A percentile compares a stretch with the other conserved stretches of the same genome.
These are phyloP conservation scores for Pochonia chlamydosporia DNA, from an alignment of 2,329 filamentous ascomycete genomes.

Conservation along the genomic window DNA sequence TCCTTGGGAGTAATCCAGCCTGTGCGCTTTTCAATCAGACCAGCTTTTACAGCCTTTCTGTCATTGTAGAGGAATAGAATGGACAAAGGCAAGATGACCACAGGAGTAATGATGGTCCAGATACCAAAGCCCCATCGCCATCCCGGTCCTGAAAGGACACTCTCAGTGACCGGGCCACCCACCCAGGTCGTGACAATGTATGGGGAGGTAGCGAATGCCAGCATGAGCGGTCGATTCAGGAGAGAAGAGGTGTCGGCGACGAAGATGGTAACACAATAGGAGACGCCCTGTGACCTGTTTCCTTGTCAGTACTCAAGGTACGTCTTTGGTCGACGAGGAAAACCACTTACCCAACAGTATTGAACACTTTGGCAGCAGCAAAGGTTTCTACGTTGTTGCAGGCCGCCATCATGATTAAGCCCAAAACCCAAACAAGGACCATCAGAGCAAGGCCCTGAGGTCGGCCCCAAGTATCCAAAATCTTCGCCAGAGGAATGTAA, in stretches of 20 bases:
- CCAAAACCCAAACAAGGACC: conserved; percentile 29
- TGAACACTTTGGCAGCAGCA: conserved; percentile 48
- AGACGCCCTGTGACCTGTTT: conserved; percentile 30
- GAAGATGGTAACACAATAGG: conserved; percentile 48
- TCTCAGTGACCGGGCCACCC: conserved; percentile 50
- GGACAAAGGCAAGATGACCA: conserved; percentile 52
- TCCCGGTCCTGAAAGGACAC: conserved; percentile 43
- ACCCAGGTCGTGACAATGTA: conserved; percentile 62
- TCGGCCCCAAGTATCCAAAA: conserved; percentile 62
- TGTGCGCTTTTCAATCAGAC: conserved; percentile 36
- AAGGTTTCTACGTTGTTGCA: conserved; percentile 45
- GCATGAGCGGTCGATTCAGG: conserved; percentile 59
- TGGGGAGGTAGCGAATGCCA: conserved; percentile 58
- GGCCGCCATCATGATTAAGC: conserved; percentile 51
- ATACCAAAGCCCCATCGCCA: conserved; percentile 66
- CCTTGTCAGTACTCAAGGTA: not conserved
- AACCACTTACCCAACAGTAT: conserved; percentile 51
- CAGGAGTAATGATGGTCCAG: conserved; percentile 57
- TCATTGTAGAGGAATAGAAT: conserved; percentile 53
- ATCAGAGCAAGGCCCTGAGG: conserved; percentile 55
- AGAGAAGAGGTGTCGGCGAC: conserved; percentile 63
- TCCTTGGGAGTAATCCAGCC: conserved; percentile 39
- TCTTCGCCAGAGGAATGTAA: conserved; percentile 60
- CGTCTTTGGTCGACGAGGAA: not conserved
- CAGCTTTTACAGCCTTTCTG: conserved; percentile 50